These are phyloP conservation scores for Arthroderma sp. DNA, from an alignment of 2,329 filamentous ascomycete species.

Conservation along the genomic window DNA sequence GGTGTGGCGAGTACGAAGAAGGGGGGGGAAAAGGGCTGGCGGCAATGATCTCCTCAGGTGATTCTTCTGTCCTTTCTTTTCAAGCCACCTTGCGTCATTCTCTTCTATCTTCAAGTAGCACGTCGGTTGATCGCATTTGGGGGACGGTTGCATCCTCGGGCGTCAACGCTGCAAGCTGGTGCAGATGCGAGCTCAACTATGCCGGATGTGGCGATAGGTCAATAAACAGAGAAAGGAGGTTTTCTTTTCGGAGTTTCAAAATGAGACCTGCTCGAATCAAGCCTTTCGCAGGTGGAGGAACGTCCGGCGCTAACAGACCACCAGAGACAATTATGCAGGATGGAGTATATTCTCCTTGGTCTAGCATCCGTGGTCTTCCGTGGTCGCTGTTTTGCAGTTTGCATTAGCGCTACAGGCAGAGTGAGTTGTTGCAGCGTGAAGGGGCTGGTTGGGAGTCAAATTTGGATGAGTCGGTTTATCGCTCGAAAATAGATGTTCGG, in stretches of 20 bases:
- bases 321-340: not conserved
- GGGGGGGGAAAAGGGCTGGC: not conserved
- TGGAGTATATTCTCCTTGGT: too few species aligned
- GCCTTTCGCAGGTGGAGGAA: not conserved
- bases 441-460: not conserved
- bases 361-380: not conserved
- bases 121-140: not conserved
- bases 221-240: not conserved
- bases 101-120: not conserved
- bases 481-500: not conserved
- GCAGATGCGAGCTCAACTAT: not conserved
- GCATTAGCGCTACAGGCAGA: not conserved
- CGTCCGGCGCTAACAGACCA: not conserved
- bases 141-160: not conserved
- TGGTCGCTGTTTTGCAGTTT: too few species aligned
- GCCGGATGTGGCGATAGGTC: not conserved
- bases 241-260: not conserved
- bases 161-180: not conserved
- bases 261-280: conserved; percentile 1
- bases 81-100: not conserved
- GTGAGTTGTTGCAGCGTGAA: not conserved
- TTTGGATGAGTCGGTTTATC: not conserved
- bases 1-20: not conserved
- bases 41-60: not conserved
- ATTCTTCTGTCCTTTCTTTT: not conserved